These are phyloP conservation scores for Plasmopara muralis DNA, from an alignment of 352 stramenopile genomes.

Conservation along the genomic window DNA sequence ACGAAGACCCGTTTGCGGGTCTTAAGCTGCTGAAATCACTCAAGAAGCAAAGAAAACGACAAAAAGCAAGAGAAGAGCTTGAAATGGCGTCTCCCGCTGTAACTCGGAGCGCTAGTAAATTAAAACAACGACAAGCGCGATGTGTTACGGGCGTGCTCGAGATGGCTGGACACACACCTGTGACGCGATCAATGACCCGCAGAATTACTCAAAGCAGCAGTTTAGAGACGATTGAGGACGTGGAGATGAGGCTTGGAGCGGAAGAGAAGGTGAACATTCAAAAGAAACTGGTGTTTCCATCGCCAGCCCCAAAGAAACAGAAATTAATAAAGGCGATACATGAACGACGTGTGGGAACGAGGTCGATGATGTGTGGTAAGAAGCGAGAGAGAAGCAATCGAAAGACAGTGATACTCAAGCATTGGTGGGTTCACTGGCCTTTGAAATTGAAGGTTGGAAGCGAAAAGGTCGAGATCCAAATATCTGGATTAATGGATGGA, in stretches of 20 bases:
- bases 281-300: constrained; percentile 30
- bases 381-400: constrained; percentile 3
- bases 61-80: not conserved
- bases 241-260: constrained; percentile 7
- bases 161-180: constrained; percentile 11
- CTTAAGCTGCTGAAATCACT: constrained; percentile 13
- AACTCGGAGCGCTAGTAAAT: constrained; percentile 12
- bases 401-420: constrained; percentile 15
- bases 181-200: constrained; percentile 14
- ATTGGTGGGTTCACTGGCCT: constrained; percentile 33
- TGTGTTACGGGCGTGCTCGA: constrained; percentile 15
- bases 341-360: not conserved
- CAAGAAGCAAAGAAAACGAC: constrained; percentile 15
- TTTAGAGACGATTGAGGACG: constrained; percentile 16
- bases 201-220: constrained; percentile 20
- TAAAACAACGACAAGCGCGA: constrained; percentile 5
- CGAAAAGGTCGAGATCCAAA: constrained; percentile 23
- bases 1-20: constrained; percentile 21
- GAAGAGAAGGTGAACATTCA: constrained; percentile 27
- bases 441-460: constrained; percentile 2
- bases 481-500: constrained; percentile 30
- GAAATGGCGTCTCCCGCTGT: constrained; percentile 6
- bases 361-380: not conserved
- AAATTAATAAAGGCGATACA: not conserved
- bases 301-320: constrained; percentile 6